Base-by-base conservation (phyloP, 495 filamentous ascomycete genomes). In the Tuber melanosporum region DNA sequence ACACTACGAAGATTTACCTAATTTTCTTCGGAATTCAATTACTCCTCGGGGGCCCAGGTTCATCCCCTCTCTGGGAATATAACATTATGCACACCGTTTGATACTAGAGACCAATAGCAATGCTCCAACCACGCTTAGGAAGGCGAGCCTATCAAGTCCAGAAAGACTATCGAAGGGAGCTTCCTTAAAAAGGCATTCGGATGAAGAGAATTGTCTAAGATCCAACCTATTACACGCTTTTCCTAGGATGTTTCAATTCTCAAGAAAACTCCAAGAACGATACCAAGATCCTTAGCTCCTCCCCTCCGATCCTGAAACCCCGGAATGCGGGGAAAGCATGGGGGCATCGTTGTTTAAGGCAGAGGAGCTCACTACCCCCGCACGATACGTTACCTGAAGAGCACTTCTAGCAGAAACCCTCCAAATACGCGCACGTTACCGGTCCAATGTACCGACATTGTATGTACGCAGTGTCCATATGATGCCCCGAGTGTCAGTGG, bases 391-490 rank as follows among this genome's bases (percentile, higher is more conserved):
- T 66, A 66, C 57, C 57, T 66, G 57, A 66, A 62, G 52, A 62
- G 52, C 52, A 62, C n/a, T 32, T 62, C 52, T 32, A 62, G 52
- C 52, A 62, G 52, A 62, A 66, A 66, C 57, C 26, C 57, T 66
- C 32, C 57, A 15, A 17, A 66, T 62, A 66, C 57, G 57, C 57
- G 4, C 57, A 12, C 36, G 57, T 66, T 66, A 36, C 57, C 26
- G 57, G 6, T 66, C 57, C 15, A 66, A 57, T 17, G 57, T 36
- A 32, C 57, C 57, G 57, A 26, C 57, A 19, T n/a, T 66, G 26
- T 66, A 66, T 36, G 26, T 66, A 66, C 26, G 57, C 57, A 66
- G 26, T 36, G 57, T 14, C 15, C 57, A 36, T 36, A 66, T 66
- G 26, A 17, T 66, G 57, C 57, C 57, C 57, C 57, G 36, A 66